Percentiles rank a stretch among this genome's conserved stretches.
These are phyloP conservation scores for Umbellularia californica DNA, from an alignment of 164 flowering plant species.

Conservation along the genomic window DNA sequence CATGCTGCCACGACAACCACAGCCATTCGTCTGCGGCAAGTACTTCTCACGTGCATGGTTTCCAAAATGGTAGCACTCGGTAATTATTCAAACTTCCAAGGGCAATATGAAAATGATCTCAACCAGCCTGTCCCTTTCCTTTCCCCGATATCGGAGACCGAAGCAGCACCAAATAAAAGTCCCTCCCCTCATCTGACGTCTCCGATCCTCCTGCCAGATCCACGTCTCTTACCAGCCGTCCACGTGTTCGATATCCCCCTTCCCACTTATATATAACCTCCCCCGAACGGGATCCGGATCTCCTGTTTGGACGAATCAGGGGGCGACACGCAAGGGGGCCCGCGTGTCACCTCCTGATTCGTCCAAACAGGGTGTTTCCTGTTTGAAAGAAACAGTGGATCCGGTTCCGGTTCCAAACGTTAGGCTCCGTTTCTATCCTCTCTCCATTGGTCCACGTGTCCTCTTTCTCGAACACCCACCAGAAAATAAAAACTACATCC, in stretches of 20 bases:
- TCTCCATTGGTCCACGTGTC: conserved; percentile 28
- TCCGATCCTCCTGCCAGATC: conserved; percentile 11
- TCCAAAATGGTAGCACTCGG: no score
- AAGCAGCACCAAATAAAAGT: neutral
- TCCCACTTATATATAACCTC: conserved; percentile 14
- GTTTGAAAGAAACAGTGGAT: no score
- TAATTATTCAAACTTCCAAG: no score
- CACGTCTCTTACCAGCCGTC: conserved; percentile 24
- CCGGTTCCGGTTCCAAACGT: neutral
- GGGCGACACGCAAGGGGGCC: no score
- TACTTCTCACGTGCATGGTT: no score
- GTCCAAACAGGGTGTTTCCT: no score
- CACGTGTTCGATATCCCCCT: conserved; percentile 19
- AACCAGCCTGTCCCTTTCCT: neutral
- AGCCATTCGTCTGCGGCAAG: no score
- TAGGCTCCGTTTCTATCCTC: conserved; percentile 8
- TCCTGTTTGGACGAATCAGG: no score
- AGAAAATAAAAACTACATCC: no score
- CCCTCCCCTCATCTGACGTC: conserved; percentile 14
- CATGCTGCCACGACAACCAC: no score
- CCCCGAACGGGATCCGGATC: no score
- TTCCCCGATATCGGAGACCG: conserved; percentile 27
- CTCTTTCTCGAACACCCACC: conserved; percentile 26
- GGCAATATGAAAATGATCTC: neutral
- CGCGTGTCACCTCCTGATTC: no score